Evolutionary conservation across 1,284 basidiomycete species (phyloP).

Genomic region (Flammula alnicola): DNA sequence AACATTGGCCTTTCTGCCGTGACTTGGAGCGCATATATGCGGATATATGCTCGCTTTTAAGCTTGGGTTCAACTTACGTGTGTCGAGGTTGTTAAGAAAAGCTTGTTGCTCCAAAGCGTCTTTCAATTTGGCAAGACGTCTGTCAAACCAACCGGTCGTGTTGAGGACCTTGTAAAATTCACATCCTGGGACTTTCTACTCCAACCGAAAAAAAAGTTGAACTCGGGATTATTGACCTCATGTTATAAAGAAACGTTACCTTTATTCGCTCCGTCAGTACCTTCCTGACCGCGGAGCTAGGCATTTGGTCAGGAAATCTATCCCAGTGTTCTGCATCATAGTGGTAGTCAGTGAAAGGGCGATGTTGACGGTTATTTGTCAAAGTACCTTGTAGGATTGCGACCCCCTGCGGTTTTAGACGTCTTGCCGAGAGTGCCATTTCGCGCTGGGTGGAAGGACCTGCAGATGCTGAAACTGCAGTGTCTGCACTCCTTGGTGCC

Average conservation of each 20-base stretch:
- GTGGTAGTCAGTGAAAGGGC: neutral
- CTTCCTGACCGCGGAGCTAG: slow-evolving; percentile 4
- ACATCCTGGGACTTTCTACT: slow-evolving; percentile 26
- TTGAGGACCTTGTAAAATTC: slow-evolving; percentile 21
- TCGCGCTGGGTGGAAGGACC: no score
- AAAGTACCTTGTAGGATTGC: neutral
- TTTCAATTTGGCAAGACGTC: slow-evolving; percentile 10
- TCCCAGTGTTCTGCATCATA: slow-evolving; percentile 13
- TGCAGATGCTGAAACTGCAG: no score
- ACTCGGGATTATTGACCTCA: no score
- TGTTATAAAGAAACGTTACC: slow-evolving; percentile 4
- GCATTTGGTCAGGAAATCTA: slow-evolving; percentile 9
- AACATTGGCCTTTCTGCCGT: neutral
- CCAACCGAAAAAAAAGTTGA: neutral
- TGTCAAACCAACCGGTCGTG: slow-evolving; percentile 24
- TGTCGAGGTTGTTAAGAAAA: no score
- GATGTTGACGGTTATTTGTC: neutral
- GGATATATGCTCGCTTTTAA: neutral
- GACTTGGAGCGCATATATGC: neutral
- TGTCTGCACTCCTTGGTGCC: no score
- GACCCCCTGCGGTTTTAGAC: no score
- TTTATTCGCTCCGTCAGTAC: slow-evolving; percentile 8
- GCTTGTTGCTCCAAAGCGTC: no score
- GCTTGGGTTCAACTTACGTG: slow-evolving; percentile 6
- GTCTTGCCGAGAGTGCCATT: no score